phyloP scores from a whole-genome alignment of 768 basidiomycete species.

The Boletus fagicola region DNA sequence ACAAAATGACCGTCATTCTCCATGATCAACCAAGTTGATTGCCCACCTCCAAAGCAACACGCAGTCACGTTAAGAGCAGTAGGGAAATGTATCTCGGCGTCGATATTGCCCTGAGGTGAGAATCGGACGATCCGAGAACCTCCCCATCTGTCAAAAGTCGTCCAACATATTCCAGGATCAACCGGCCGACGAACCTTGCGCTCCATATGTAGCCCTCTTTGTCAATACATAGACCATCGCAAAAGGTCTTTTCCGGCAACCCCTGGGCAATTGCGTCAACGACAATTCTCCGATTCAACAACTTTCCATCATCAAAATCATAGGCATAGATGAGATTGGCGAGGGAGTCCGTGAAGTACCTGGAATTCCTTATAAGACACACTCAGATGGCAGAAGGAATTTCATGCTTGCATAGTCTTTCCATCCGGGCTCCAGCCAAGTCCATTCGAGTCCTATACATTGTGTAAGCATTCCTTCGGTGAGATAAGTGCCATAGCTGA shows the following conservation, averaged over 20 bases:
- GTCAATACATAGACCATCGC: constrained; percentile 68
- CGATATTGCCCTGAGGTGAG: constrained; percentile 49
- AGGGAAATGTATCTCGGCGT: constrained; percentile 57
- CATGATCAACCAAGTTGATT: constrained; percentile 3
- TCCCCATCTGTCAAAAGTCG: constrained; percentile 50
- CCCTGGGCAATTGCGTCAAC: constrained; percentile 57
- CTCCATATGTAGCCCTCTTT: constrained; percentile 65
- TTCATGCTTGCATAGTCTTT: constrained; percentile 21
- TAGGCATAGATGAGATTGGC: constrained; percentile 67
- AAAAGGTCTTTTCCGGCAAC: constrained; percentile 48
- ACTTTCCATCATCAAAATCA: constrained; percentile 45
- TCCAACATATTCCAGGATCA: background rate
- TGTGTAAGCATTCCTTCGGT: background rate
- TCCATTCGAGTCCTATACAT: constrained; percentile 19
- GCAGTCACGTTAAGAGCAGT: constrained; percentile 63
- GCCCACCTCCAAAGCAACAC: constrained; percentile 57
- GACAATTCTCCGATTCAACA: constrained; percentile 55
- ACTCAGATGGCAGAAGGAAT: constrained; percentile 4
- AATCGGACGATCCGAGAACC: constrained; percentile 59
- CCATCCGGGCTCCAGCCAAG: constrained; percentile 23
- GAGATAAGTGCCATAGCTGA: constrained; percentile 28
- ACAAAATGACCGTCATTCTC: background rate
- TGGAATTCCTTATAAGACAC: constrained; percentile 26
- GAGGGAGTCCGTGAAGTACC: constrained; percentile 70
- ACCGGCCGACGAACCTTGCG: constrained; percentile 42